A percentile compares a stretch with the other conserved stretches of the same genome.
phyloP scores from a whole-genome alignment of 2,329 filamentous ascomycete genomes.

The Zasmidium citrigriseum region DNA sequence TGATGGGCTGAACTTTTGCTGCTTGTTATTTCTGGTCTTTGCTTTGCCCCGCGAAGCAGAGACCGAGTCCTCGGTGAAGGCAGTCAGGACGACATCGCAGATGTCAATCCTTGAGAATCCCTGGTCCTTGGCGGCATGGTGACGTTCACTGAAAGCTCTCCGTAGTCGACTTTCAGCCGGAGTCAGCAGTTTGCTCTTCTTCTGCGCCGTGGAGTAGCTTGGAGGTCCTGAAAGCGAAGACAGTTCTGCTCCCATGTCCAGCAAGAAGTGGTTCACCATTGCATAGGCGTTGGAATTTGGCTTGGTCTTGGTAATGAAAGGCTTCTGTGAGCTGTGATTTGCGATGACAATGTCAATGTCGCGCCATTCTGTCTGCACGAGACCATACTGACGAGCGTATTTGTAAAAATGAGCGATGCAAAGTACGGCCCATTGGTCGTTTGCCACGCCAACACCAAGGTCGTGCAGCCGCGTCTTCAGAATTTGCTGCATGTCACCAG shows the following conservation, averaged over 20 bases:
- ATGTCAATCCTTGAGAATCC: not conserved
- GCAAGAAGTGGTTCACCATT: not conserved
- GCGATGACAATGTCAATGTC: conserved; percentile 5
- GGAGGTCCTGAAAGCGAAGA: not conserved
- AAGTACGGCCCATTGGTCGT: not conserved
- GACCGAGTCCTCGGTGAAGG: not conserved
- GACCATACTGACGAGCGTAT: not conserved
- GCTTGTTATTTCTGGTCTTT: not conserved
- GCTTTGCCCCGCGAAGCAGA: not conserved
- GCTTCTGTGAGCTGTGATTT: not conserved
- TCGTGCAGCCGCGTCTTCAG: not conserved
- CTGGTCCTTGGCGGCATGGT: not conserved
- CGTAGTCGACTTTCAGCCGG: not conserved
- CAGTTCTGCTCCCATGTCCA: not conserved
- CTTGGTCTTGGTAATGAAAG: conserved; percentile 4
- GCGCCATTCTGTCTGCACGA: not conserved
- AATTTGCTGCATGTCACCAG: not conserved
- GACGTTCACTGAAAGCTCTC: not conserved
- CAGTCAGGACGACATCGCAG: not conserved
- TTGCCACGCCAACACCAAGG: not conserved
- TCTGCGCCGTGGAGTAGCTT: not conserved
- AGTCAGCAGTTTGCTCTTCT: not conserved
- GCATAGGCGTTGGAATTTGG: not conserved
- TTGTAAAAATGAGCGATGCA: conserved; percentile 3
- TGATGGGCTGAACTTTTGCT: conserved; percentile 4